phyloP scores from a whole-genome alignment of 2,329 filamentous ascomycete genomes.

The Phaeomoniella chlamydospora region DNA sequence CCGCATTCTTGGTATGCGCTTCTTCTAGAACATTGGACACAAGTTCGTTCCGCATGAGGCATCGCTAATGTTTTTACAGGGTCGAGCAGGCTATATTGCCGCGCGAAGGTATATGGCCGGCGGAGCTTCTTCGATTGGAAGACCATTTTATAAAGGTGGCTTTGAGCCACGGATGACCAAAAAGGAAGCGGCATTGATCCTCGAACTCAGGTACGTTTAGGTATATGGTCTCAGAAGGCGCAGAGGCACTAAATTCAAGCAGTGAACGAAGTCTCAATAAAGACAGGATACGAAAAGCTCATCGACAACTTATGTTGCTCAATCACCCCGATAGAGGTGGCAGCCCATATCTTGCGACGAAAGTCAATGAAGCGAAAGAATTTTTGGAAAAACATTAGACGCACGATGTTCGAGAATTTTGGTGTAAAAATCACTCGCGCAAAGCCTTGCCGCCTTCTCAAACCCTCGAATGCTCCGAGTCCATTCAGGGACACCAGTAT shows the following conservation, averaged over 20 bases:
- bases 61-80: constrained; percentile 36
- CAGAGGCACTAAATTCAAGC: constrained; percentile 1
- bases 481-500: too few relatives aligned
- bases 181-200: constrained; percentile 77
- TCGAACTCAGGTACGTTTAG: constrained; percentile 65
- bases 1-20: constrained; percentile 65
- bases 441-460: too few relatives aligned
- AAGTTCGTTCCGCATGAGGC: background rate
- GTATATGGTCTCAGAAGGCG: constrained; percentile 1
- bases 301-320: constrained; percentile 87
- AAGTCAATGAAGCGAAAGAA: constrained; percentile 97
- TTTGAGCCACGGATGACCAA: constrained; percentile 92
- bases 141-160: constrained; percentile 95
- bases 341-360: constrained; percentile 90
- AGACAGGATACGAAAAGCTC: constrained; percentile 89
- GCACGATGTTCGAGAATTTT: too few relatives aligned
- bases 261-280: constrained; percentile 81
- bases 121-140: constrained; percentile 61
- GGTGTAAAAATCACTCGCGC: too few relatives aligned
- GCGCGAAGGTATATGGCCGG: constrained; percentile 60
- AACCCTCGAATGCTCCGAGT: too few relatives aligned
- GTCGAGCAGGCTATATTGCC: constrained; percentile 82
- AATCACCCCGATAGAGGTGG: constrained; percentile 97
- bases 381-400: constrained; percentile 69
- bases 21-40: constrained; percentile 1